A percentile compares a stretch with the other conserved stretches of the same genome.
Conservation (phyloP, 2,329 filamentous ascomycete species). For the Beauveria sp. region DNA sequence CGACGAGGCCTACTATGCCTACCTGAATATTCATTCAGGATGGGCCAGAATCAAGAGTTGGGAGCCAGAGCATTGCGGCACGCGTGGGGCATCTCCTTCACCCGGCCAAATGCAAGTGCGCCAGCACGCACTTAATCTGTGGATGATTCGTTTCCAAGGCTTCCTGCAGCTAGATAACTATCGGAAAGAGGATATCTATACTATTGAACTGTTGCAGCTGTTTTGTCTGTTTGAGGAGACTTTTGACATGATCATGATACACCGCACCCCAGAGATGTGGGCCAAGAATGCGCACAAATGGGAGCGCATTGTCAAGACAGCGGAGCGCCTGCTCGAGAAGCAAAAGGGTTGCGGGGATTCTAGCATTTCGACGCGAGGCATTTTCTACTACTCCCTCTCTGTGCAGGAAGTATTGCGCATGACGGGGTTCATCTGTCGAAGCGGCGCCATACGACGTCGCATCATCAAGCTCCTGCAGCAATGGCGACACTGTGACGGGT, state of each 20-base stretch:
- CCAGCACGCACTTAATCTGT: neutral
- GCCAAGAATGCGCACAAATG: neutral
- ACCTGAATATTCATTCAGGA: neutral
- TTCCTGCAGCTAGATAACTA: neutral
- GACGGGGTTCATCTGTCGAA: slow-evolving; percentile 6
- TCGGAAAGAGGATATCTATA: neutral
- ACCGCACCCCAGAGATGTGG: slow-evolving; percentile 5
- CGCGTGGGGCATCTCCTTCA: neutral
- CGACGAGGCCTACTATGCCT: slow-evolving; percentile 7
- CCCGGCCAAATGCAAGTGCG: neutral
- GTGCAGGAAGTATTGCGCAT: slow-evolving; percentile 2
- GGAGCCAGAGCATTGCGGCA: neutral
- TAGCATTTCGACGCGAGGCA: neutral
- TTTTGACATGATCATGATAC: slow-evolving; percentile 3
- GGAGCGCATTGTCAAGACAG: slow-evolving; percentile 2
- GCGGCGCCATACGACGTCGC: neutral
- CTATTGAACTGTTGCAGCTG: neutral
- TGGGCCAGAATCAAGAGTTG: neutral
- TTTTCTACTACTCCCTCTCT: slow-evolving; percentile 2
- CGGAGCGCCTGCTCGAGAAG: neutral
- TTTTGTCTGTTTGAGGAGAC: slow-evolving; percentile 7
- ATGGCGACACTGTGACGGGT: neutral
- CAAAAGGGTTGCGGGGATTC: neutral
- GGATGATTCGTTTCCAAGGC: neutral
- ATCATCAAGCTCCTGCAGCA: neutral